Conservation (phyloP, 2,329 filamentous ascomycete species). For the Albifimbria verrucaria region DNA sequence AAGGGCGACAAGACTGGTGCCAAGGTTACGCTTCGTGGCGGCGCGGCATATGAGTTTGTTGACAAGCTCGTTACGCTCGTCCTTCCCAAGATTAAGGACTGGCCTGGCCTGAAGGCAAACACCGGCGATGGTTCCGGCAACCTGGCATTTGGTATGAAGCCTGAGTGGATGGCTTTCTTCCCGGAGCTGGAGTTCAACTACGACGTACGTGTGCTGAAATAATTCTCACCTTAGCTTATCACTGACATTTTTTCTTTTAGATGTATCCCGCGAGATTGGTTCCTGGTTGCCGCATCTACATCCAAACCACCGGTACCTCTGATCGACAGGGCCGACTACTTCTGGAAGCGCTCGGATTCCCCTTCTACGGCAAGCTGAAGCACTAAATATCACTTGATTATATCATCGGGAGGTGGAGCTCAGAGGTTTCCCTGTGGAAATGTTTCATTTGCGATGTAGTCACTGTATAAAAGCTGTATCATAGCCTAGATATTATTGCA, state of each 20-base stretch:
- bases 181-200: slow-evolving; percentile 95
- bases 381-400: slow-evolving; percentile 22
- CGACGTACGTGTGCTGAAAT: slow-evolving; percentile 61
- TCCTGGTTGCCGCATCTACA: slow-evolving; percentile 77
- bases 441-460: not conserved
- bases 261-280: slow-evolving; percentile 69
- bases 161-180: slow-evolving; percentile 76
- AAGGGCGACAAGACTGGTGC: slow-evolving; percentile 70
- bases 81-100: slow-evolving; percentile 94
- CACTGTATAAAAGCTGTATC: slow-evolving; percentile 33
- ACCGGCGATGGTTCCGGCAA: slow-evolving; percentile 89
- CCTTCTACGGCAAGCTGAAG: slow-evolving; percentile 74
- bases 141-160: slow-evolving; percentile 74
- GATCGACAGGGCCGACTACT: slow-evolving; percentile 82
- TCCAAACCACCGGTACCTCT: slow-evolving; percentile 80
- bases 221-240: not conserved
- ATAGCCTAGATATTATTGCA: slow-evolving; percentile 12
- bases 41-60: slow-evolving; percentile 85
- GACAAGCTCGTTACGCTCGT: slow-evolving; percentile 89
- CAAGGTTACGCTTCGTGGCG: slow-evolving; percentile 73
- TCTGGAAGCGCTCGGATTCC: slow-evolving; percentile 45
- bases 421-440: too few species aligned
- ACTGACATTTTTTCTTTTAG: slow-evolving; percentile 27
- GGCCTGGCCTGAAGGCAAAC: slow-evolving; percentile 61
- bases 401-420: slow-evolving; percentile 1